Conservation (phyloP, 1,139 yeast genomes). For the Sugiyamaella pinicola region DNA sequence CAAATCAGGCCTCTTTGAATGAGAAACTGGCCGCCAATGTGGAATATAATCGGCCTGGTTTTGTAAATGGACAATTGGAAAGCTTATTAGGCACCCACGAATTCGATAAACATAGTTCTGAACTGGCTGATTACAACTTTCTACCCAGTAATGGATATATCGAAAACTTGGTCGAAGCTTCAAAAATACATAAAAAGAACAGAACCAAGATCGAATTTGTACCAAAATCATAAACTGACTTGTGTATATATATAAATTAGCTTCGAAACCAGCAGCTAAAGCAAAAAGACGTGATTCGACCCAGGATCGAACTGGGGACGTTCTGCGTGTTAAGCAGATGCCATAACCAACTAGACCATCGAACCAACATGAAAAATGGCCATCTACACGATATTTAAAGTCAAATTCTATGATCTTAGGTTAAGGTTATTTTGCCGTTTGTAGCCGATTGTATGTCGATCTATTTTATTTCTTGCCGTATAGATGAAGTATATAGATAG, state of each 20-base stretch:
- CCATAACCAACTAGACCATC: conserved; percentile 99
- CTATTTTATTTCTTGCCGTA: too few relatives aligned
- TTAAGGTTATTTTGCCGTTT: too few relatives aligned
- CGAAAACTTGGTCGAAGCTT: conserved; percentile 1
- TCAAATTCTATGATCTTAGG: too few relatives aligned
- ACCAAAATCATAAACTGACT: background rate
- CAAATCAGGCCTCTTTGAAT: conserved; percentile 8
- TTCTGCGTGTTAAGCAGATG: conserved; percentile 99
- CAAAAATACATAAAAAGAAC: conserved; percentile 3
- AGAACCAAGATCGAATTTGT: conserved; percentile 15
- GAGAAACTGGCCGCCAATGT: conserved; percentile 11
- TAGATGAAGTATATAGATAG: too few relatives aligned
- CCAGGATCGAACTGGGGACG: conserved; percentile 99
- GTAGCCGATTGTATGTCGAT: too few relatives aligned
- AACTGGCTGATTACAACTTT: background rate
- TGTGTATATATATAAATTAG: too few relatives aligned
- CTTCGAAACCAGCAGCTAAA: too few relatives aligned
- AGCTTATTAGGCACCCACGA: background rate
- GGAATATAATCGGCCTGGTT: conserved; percentile 18
- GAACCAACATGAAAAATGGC: too few relatives aligned
- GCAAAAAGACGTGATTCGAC: too few relatives aligned
- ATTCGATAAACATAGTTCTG: conserved; percentile 2
- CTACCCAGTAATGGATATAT: conserved; percentile 9
- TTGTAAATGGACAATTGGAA: conserved; percentile 11
- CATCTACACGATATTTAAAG: too few relatives aligned